Percentiles rank a stretch among this genome's conserved stretches.
These are phyloP conservation scores for Phytophthora pistaciae DNA, from an alignment of 352 stramenopile species.

Conservation along the genomic window DNA sequence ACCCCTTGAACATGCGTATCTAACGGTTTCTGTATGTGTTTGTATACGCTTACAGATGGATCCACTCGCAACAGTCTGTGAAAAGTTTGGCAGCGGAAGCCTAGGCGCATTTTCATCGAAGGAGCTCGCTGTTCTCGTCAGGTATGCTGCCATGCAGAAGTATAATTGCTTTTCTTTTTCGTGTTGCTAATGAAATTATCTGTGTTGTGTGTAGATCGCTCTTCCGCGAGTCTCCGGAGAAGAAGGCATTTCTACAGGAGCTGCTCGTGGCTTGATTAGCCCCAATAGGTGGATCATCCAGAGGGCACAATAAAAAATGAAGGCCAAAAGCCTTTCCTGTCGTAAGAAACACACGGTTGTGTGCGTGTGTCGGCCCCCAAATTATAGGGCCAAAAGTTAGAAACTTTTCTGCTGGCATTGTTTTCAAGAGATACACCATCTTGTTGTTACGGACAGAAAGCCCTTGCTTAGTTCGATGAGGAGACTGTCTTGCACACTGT, in stretches of 20 bases:
- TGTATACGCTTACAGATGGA: slow-evolving; percentile 48
- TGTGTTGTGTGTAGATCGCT: slow-evolving; percentile 46
- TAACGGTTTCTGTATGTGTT: not conserved
- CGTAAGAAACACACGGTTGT: too few species aligned
- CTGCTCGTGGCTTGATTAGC: slow-evolving; percentile 21
- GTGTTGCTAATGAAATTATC: not conserved
- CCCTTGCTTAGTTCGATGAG: too few species aligned
- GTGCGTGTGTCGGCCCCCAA: too few species aligned
- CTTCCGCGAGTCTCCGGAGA: slow-evolving; percentile 69
- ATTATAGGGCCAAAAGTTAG: too few species aligned
- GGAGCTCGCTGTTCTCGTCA: slow-evolving; percentile 57
- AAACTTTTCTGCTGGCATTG: too few species aligned
- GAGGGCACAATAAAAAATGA: too few species aligned
- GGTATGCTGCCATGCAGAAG: slow-evolving; percentile 34
- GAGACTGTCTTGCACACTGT: too few species aligned
- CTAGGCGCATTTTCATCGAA: slow-evolving; percentile 50
- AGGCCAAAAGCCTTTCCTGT: too few species aligned
- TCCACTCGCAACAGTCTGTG: slow-evolving; percentile 62
- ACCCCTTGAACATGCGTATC: slow-evolving; percentile 2
- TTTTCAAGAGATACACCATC: too few species aligned
- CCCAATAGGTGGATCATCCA: too few species aligned
- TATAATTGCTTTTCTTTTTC: not conserved
- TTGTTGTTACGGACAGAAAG: too few species aligned
- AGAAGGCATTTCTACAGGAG: slow-evolving; percentile 52
- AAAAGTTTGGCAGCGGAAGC: slow-evolving; percentile 59